Evolutionary conservation across 2,329 filamentous ascomycete genomes (phyloP).

Genomic region (Beauveria sp.): DNA sequence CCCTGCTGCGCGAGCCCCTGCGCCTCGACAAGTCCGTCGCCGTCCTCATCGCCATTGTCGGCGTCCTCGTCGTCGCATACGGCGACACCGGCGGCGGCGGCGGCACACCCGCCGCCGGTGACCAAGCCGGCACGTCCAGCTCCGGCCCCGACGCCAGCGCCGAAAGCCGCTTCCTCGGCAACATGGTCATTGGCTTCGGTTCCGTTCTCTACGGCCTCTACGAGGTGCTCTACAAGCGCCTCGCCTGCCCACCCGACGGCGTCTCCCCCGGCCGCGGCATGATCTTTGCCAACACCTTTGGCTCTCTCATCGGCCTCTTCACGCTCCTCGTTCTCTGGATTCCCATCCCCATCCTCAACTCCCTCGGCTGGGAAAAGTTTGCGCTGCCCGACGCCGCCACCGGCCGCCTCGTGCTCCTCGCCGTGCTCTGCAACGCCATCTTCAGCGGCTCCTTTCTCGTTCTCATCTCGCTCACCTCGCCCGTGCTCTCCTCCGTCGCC

Average conservation of each 20-base stretch:
- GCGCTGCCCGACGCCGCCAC: conserved; percentile 71
- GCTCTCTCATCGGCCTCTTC: conserved; percentile 77
- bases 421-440: conserved; percentile 77
- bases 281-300: conserved; percentile 91
- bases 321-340: conserved; percentile 87
- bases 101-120: conserved; percentile 32
- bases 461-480: conserved; percentile 85
- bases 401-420: conserved; percentile 71
- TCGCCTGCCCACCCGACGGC: conserved; percentile 87
- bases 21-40: conserved; percentile 78
- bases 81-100: conserved; percentile 55
- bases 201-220: conserved; percentile 94
- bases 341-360: conserved; percentile 76
- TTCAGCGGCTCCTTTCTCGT: conserved; percentile 93
- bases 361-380: conserved; percentile 72
- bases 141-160: conserved; percentile 30
- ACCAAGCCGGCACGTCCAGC: conserved; percentile 28
- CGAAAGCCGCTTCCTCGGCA: conserved; percentile 68
- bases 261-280: conserved; percentile 79
- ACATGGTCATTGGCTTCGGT: conserved; percentile 84
- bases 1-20: conserved; percentile 76
- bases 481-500: conserved; percentile 86
- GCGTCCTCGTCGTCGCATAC: conserved; percentile 92
- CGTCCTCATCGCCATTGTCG: conserved; percentile 77
- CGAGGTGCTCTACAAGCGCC: conserved; percentile 91